Evolutionary conservation across 1,139 yeast genomes (phyloP).

Genomic region (Candida albicans): DNA sequence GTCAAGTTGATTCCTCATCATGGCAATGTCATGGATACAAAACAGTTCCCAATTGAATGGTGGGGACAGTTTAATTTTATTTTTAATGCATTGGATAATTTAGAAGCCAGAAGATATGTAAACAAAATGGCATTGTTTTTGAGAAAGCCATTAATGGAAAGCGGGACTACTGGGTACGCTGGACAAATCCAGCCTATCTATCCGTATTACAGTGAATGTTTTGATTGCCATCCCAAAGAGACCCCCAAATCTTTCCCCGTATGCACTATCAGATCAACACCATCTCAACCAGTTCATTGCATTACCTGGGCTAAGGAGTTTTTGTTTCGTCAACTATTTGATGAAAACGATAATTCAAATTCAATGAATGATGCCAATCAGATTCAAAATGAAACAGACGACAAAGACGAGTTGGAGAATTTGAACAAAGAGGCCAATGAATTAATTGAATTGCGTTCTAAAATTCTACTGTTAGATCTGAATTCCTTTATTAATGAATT

Average conservation of each 20-base stretch:
- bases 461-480: slow-evolving; percentile 35
- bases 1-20: slow-evolving; percentile 77
- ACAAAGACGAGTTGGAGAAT: slow-evolving; percentile 65
- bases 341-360: slow-evolving; percentile 40
- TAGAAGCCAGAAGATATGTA: slow-evolving; percentile 89
- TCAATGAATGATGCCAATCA: slow-evolving; percentile 30
- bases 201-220: slow-evolving; percentile 85
- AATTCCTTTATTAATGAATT: slow-evolving; percentile 39
- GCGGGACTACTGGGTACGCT: slow-evolving; percentile 92
- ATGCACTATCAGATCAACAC: slow-evolving; percentile 95
- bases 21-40: slow-evolving; percentile 83
- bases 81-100: slow-evolving; percentile 90
- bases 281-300: slow-evolving; percentile 94
- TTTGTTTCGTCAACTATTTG: slow-evolving; percentile 79
- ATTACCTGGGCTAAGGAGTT: slow-evolving; percentile 97
- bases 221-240: slow-evolving; percentile 84
- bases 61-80: slow-evolving; percentile 75
- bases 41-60: slow-evolving; percentile 74
- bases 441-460: slow-evolving; percentile 58
- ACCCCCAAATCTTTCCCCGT: slow-evolving; percentile 92
- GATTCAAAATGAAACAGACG: slow-evolving; percentile 55
- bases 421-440: slow-evolving; percentile 77
- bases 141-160: slow-evolving; percentile 78
- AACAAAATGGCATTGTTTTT: slow-evolving; percentile 78
- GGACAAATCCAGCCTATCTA: slow-evolving; percentile 93